Evolutionary conservation across 495 filamentous ascomycete genomes (phyloP), one percentile per base, ranked within the genome.

Genomic region (Podospora australis): DNA sequence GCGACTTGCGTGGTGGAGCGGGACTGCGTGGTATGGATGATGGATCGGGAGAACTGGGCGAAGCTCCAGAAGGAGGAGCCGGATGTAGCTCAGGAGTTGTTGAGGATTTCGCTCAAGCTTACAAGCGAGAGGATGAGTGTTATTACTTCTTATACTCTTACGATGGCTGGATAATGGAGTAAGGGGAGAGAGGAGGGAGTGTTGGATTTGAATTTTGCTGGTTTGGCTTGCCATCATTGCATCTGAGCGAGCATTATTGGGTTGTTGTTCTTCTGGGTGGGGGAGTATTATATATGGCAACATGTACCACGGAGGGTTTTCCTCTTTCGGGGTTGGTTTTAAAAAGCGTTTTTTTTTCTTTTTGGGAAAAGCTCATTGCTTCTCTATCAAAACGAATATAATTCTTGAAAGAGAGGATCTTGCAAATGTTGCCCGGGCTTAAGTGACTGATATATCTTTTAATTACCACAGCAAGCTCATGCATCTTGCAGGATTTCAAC

Each of bases 91-190:
- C 77, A 77, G 59, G 92, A 98, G 68, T 52, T 98, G 56, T 62
- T 98, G 62, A 83, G 83, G 53, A 78, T 96, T 20, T 82, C 80
- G 40, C 65, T 98, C 60, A 96, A 92, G 71, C 62, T 96, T 59
- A 95, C 87, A 29, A 88, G 81, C 39, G 90, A 95, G 72, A 71
- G 90, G 55, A 90, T 95, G 87, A 79, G 83, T 58, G 84, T 88
- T 39, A 90, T 98, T 63, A 95, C 90, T 17, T 64, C 64, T 30
- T 74, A 74, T 56, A 73, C 70, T 8, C 28, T 69, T 30, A 64
- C 63, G 13, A 60, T 64, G 57, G 66, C 62, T 36, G 66, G 64
- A 23, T 67, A 36, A 53, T n/a, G n/a, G 23, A n/a, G 40, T 6
- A 13, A 14, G 22, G 42, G 46, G 28, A 25, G 36, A 43, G 43